Base-by-base conservation (phyloP, 345 rosid genomes). In the Acer negundo region DNA sequence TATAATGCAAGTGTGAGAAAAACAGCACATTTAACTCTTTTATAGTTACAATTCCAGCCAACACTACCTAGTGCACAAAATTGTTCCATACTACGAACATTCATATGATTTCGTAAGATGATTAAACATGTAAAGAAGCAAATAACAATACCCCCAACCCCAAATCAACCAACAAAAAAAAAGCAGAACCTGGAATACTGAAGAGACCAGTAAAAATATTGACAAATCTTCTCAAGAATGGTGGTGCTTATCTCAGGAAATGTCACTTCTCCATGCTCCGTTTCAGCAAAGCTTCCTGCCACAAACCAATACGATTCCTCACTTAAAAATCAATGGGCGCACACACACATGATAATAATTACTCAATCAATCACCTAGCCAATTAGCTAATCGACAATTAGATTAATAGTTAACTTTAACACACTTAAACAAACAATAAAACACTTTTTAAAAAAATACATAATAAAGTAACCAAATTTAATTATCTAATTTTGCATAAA, bases 151-250 rank as follows among this genome's bases (percentile, higher is more conserved):
- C 16, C 10, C 20, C 20, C 72, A 28, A 58, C n/a, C 19, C 17
- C 17, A 26, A 44, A 26, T 15, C 61, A 11, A 19, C 63, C 46
- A 76, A 0, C 4, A 4, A 35, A 0, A 35, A 76, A 11, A 58
- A 71, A 73, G 15, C 72, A 44, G 62, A 72, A 82, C 88, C 80
- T 85, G 51, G 88, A 84, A 67, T 82, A 85, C 75, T 85, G 88
- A 62, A 83, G 86, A 67, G 87, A 83, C 88, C 88, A 85, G 58
- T 85, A 83, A 62, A 85, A 85, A 55, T 85, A 85, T 76, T 85
- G 88, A 79, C 88, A 83, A 42, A 83, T 83, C 78, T 85, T 85
- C 82, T 85, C 88, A 10, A 85, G 65, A 75, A 85, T 83, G 4
- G 79, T 67, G 26, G 88, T 80, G 80, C 83, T 85, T 65, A 85